Conservation (phyloP, 1,284 basidiomycete species). For the Naganishia liquefaciens region DNA sequence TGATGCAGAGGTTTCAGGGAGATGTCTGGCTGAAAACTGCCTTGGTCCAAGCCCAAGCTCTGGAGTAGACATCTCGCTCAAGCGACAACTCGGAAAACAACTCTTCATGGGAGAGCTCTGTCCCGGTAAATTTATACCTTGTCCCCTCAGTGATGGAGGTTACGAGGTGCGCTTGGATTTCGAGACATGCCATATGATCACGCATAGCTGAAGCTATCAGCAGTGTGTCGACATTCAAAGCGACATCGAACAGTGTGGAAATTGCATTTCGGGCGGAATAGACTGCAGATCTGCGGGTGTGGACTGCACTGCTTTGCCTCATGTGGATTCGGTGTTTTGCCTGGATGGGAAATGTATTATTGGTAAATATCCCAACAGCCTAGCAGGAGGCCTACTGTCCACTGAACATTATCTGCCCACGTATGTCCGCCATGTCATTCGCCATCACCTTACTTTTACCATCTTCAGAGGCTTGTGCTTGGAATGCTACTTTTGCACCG, state of each 20-base stretch:
- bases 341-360: conserved; percentile 12
- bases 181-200: too few relatives aligned
- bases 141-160: background rate
- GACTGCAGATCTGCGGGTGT: background rate
- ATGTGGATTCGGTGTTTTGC: conserved; percentile 11
- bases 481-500: too few relatives aligned
- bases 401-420: too few relatives aligned
- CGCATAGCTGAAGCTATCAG: background rate
- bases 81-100: background rate
- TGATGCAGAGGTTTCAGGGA: too few relatives aligned
- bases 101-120: background rate
- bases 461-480: too few relatives aligned
- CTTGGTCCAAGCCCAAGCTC: background rate
- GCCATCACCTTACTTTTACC: too few relatives aligned
- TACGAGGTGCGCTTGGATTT: background rate
- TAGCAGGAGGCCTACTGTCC: too few relatives aligned
- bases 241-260: too few relatives aligned
- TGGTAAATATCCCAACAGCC: background rate
- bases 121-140: background rate
- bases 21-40: background rate
- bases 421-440: too few relatives aligned
- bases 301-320: conserved; percentile 15
- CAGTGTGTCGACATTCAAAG: background rate
- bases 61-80: background rate
- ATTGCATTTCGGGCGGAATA: too few relatives aligned